phyloP scores from a whole-genome alignment of 1,284 basidiomycete genomes.

The Ceratobasidium theobromae region DNA sequence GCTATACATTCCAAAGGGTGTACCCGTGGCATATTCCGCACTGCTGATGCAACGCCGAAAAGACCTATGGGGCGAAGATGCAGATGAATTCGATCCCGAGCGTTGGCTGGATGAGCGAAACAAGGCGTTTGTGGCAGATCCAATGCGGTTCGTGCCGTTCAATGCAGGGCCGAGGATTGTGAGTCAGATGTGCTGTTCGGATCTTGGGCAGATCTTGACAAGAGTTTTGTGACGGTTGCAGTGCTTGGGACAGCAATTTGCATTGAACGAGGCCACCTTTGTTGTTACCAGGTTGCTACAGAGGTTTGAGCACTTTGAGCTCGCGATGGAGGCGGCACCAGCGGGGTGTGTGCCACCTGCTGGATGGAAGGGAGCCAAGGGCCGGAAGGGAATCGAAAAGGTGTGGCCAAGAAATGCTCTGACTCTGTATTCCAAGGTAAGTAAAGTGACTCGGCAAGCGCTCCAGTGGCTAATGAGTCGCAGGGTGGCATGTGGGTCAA shows the following conservation, averaged over 20 bases:
- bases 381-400: slow-evolving; percentile 29
- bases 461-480: background rate
- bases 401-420: slow-evolving; percentile 31
- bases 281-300: slow-evolving; percentile 28
- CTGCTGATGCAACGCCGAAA: background rate
- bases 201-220: too few species aligned
- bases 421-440: slow-evolving; percentile 33
- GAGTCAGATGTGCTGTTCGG: too few species aligned
- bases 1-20: background rate
- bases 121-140: slow-evolving; percentile 38
- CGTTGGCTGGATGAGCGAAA: slow-evolving; percentile 37
- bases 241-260: slow-evolving; percentile 29
- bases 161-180: slow-evolving; percentile 34
- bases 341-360: slow-evolving; percentile 24
- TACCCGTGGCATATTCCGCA: background rate
- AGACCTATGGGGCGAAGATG: slow-evolving; percentile 33
- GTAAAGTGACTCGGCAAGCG: background rate
- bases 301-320: slow-evolving; percentile 26
- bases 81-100: slow-evolving; percentile 32
- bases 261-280: slow-evolving; percentile 33
- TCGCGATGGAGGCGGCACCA: slow-evolving; percentile 35
- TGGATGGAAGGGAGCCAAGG: slow-evolving; percentile 24
- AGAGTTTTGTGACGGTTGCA: background rate
- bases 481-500: slow-evolving; percentile 11
- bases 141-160: slow-evolving; percentile 35